Conservation (phyloP, 176 grass and related monocot genomes). For the Elymus sibiricus region DNA sequence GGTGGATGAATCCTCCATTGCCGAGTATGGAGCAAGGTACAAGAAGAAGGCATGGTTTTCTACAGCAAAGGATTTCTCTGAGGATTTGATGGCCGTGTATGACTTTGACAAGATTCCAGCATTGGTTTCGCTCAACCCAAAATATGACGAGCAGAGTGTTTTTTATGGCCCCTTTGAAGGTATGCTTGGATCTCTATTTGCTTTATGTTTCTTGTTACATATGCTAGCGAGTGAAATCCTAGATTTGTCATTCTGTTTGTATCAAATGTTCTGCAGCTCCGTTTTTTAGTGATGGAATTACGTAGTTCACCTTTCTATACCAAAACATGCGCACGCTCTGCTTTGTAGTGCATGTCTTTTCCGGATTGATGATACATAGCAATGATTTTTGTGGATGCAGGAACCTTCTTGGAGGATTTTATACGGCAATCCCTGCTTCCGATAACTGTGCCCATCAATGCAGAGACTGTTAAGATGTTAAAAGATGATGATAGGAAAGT, state of each 20-base stretch:
- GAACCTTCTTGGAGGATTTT: slow-evolving; percentile 80
- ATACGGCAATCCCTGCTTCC: slow-evolving; percentile 81
- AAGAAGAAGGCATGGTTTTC: slow-evolving; percentile 96
- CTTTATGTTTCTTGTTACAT: neutral
- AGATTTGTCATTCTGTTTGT: neutral
- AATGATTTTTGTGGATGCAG: slow-evolving; percentile 34
- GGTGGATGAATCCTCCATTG: slow-evolving; percentile 54
- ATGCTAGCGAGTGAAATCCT: neutral
- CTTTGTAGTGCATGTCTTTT: slow-evolving; percentile 16
- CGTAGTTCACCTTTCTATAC: neutral
- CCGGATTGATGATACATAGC: slow-evolving; percentile 3
- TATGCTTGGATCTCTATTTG: slow-evolving; percentile 18
- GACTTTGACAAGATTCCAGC: slow-evolving; percentile 90
- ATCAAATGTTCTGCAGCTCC: neutral
- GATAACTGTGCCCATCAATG: slow-evolving; percentile 56
- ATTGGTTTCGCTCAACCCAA: slow-evolving; percentile 65
- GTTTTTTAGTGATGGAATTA: slow-evolving; percentile 6
- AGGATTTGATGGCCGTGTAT: slow-evolving; percentile 75
- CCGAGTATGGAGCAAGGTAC: slow-evolving; percentile 55
- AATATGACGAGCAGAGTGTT: slow-evolving; percentile 72
- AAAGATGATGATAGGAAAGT: slow-evolving; percentile 83
- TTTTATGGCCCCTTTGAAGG: slow-evolving; percentile 94
- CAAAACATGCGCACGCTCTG: neutral
- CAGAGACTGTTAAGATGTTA: slow-evolving; percentile 70
- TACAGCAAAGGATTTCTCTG: slow-evolving; percentile 65